These are phyloP conservation scores for Phalaenopsis hybrid DNA, from an alignment of 116 monocot genomes.

Conservation along the genomic window DNA sequence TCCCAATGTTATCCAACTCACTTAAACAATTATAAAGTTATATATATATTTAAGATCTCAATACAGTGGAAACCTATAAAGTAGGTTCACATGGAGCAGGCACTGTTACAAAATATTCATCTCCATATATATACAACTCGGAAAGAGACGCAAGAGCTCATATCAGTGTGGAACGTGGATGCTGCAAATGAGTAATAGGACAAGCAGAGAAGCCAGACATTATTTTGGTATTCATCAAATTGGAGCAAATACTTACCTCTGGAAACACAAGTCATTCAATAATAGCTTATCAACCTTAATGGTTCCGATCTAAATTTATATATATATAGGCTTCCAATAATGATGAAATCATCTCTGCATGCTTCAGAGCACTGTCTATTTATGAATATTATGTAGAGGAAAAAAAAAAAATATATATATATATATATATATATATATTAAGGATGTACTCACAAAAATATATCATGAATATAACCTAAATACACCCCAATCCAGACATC, in stretches of 20 bases:
- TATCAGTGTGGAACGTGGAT: not conserved
- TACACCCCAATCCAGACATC: no score
- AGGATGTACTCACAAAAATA: no score
- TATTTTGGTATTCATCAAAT: not conserved
- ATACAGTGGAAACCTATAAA: not conserved
- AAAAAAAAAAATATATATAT: no score
- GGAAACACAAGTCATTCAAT: not conserved
- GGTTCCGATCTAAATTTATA: not conserved
- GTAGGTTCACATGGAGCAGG: not conserved
- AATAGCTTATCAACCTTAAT: not conserved
- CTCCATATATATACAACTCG: not conserved
- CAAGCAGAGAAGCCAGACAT: not conserved
- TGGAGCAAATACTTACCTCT: not conserved
- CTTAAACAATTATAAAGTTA: not conserved
- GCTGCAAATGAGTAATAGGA: slow-evolving; percentile 1
- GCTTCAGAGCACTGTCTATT: no score
- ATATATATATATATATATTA: no score
- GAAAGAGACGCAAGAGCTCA: not conserved
- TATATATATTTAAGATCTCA: not conserved
- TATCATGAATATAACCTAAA: no score
- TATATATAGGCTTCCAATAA: not conserved
- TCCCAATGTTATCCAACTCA: not conserved
- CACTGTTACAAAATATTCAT: not conserved
- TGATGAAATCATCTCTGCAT: not conserved
- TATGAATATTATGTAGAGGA: no score